phyloP scores from a whole-genome alignment of 768 basidiomycete genomes.

The Tubosaeta sp. region DNA sequence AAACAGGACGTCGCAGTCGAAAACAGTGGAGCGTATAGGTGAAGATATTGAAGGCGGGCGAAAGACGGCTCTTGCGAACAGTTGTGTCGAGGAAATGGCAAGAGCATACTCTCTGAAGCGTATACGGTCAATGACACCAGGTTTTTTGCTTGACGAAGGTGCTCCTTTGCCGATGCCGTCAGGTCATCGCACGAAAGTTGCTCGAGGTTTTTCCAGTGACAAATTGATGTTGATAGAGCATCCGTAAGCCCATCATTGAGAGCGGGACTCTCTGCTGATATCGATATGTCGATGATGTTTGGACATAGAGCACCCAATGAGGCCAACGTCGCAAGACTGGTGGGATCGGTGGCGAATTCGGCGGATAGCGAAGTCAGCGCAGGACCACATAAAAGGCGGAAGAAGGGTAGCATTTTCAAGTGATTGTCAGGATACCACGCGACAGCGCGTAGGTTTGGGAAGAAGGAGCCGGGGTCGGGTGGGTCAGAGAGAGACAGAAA shows the following conservation, averaged over 20 bases:
- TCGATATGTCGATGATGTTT: conserved; percentile 15
- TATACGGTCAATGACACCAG: conserved; percentile 15
- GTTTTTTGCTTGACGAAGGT: conserved; percentile 11
- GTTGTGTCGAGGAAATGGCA: conserved; percentile 6
- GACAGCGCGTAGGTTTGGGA: conserved; percentile 19
- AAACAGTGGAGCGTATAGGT: conserved; percentile 15
- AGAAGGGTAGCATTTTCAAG: conserved; percentile 14
- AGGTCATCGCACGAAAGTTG: conserved; percentile 22
- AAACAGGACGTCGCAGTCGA: conserved; percentile 10
- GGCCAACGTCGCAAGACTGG: conserved; percentile 14
- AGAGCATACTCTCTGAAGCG: conserved; percentile 9
- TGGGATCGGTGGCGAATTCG: conserved; percentile 16
- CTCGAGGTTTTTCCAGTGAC: conserved; percentile 17
- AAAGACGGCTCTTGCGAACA: not conserved
- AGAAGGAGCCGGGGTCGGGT: conserved; percentile 14
- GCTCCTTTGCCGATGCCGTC: conserved; percentile 12
- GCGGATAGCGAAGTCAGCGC: conserved; percentile 14
- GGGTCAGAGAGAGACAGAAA: conserved; percentile 12
- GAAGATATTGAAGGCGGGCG: conserved; percentile 13
- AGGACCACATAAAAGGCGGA: conserved; percentile 23
- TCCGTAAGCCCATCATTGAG: conserved; percentile 6
- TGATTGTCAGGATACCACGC: conserved; percentile 23
- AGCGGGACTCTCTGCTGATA: conserved; percentile 8
- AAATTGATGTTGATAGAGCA: conserved; percentile 17
- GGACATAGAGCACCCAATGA: conserved; percentile 14